Conservation (phyloP, 2,329 filamentous ascomycete species). For the Xylariales sp. region DNA sequence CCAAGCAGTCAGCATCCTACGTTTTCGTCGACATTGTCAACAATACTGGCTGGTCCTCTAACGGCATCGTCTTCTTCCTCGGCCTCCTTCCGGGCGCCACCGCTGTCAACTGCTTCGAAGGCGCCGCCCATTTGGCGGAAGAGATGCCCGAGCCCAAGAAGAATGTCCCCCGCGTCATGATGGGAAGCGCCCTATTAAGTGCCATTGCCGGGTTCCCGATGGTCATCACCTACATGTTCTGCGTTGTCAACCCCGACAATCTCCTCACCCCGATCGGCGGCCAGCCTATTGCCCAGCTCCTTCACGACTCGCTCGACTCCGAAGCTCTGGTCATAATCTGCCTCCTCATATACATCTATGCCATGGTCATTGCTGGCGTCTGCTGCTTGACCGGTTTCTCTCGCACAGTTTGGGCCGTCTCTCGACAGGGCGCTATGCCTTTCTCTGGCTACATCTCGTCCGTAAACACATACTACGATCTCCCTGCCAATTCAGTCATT, state of each 20-base stretch:
- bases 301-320: neutral
- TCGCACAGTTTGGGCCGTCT: neutral
- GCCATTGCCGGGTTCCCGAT: neutral
- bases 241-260: neutral
- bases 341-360: neutral
- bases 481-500: neutral
- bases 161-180: neutral
- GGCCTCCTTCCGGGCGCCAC: neutral
- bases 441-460: constrained; percentile 1
- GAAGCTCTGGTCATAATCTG: neutral
- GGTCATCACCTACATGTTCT: constrained; percentile 1
- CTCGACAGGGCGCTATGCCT: neutral
- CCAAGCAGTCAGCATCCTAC: neutral
- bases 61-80: neutral
- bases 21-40: neutral
- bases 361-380: neutral
- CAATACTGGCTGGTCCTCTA: neutral
- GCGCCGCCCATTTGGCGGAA: neutral
- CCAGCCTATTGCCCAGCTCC: neutral
- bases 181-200: neutral
- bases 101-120: neutral
- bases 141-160: neutral
- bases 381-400: neutral
- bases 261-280: neutral
- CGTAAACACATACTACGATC: neutral